Percentiles rank a stretch among this genome's conserved stretches.
These are phyloP conservation scores for Sugiyamaella castrensis DNA, from an alignment of 1,139 yeast species.

Conservation along the genomic window DNA sequence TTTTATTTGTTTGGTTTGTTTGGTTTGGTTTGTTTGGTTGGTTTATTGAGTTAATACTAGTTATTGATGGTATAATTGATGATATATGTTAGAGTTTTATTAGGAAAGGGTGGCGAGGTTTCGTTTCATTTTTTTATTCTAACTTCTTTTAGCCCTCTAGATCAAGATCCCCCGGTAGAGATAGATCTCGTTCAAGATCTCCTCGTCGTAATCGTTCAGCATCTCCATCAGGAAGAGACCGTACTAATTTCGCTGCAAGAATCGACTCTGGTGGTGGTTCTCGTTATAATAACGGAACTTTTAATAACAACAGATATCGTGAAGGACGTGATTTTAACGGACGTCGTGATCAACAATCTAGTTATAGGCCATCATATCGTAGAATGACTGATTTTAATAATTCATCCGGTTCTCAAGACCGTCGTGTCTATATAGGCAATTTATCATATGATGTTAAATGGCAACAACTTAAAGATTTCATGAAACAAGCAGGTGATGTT, in stretches of 20 bases:
- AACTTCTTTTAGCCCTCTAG: conserved; percentile 10
- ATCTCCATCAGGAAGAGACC: conserved; percentile 8
- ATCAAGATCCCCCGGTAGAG: conserved; percentile 18
- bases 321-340: conserved; percentile 22
- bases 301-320: background rate
- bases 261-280: background rate
- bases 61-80: no score
- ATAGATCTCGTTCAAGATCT: conserved; percentile 15
- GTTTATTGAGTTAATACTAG: no score
- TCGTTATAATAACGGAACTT: conserved; percentile 4
- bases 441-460: conserved; percentile 58
- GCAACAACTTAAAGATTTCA: conserved; percentile 61
- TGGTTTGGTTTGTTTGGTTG: no score
- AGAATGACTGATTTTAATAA: background rate
- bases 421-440: conserved; percentile 54
- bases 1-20: no score
- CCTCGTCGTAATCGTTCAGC: conserved; percentile 9
- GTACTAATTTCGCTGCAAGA: background rate
- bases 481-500: conserved; percentile 68
- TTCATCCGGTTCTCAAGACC: conserved; percentile 32
- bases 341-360: conserved; percentile 23
- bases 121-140: background rate
- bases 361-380: no score
- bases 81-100: no score
- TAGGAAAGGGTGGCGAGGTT: no score